Evolutionary conservation across 345 rosid genomes (phyloP).

Genomic region (Gossypium arboreum): DNA sequence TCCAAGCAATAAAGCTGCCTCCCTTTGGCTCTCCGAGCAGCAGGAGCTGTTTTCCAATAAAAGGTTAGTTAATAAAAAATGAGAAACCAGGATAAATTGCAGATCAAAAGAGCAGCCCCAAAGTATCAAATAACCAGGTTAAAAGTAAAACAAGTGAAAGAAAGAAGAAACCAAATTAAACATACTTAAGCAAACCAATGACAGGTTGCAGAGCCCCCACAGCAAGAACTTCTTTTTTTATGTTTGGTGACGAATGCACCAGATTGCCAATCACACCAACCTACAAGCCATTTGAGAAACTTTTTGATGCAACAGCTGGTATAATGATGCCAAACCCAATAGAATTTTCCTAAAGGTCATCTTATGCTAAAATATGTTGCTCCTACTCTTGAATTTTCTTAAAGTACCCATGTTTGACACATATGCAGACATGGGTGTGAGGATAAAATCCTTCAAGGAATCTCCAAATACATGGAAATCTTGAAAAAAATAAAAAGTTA

Average conservation of each 20-base stretch:
- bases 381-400: not conserved
- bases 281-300: conserved; percentile 27
- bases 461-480: not conserved
- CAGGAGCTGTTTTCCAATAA: conserved; percentile 59
- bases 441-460: not conserved
- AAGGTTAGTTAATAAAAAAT: conserved; percentile 1
- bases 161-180: not conserved
- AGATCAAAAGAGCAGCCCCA: not conserved
- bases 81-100: conserved; percentile 6
- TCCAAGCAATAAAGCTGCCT: conserved; percentile 96
- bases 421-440: not conserved
- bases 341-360: conserved; percentile 10
- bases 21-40: conserved; percentile 98
- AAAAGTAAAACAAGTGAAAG: not conserved
- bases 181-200: conserved; percentile 82
- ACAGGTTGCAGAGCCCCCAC: conserved; percentile 98
- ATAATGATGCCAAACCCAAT: not conserved
- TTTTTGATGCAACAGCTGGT: conserved; percentile 9
- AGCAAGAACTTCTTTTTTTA: conserved; percentile 89
- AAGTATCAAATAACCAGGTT: not conserved
- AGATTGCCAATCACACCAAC: conserved; percentile 95
- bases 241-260: conserved; percentile 93
- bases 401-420: not conserved
- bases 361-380: not conserved
- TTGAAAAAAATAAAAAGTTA: not conserved